A percentile compares a stretch with the other conserved stretches of the same genome.
These are phyloP conservation scores for Botryobasidium botryosum DNA, from an alignment of 768 basidiomycete genomes.

Conservation along the genomic window DNA sequence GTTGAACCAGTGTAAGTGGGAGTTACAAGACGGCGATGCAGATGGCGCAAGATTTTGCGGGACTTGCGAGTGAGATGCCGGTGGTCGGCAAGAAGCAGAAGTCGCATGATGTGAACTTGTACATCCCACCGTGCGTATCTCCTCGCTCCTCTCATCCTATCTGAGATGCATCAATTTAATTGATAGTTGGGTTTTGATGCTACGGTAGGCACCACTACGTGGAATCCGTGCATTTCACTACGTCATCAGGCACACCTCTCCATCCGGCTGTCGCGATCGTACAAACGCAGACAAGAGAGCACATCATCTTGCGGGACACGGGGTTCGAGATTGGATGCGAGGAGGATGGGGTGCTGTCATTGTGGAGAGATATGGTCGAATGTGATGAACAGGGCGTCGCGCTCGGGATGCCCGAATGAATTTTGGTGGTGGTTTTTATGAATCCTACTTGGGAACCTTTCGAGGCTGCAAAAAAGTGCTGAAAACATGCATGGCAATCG, in stretches of 20 bases:
- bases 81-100: constrained; percentile 11
- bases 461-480: too few relatives aligned
- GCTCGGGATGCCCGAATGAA: too few relatives aligned
- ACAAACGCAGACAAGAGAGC: constrained; percentile 52
- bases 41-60: constrained; percentile 58
- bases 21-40: constrained; percentile 45
- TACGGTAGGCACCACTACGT: constrained; percentile 51
- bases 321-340: constrained; percentile 64
- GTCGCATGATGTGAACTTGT: constrained; percentile 34
- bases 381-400: constrained; percentile 24
- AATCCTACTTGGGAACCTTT: too few relatives aligned
- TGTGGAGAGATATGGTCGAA: constrained; percentile 44
- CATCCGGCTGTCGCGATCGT: constrained; percentile 51
- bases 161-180: neutral
- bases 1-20: constrained; percentile 40
- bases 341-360: constrained; percentile 45
- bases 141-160: neutral
- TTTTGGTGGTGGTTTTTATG: too few relatives aligned
- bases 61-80: constrained; percentile 20
- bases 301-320: constrained; percentile 53
- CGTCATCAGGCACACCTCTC: constrained; percentile 26
- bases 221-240: constrained; percentile 54
- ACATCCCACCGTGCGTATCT: constrained; percentile 39
- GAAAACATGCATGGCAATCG: too few relatives aligned
- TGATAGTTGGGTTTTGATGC: neutral